phyloP scores from a whole-genome alignment of 208 protist genomes.

The Tritrichomonas foetus region DNA sequence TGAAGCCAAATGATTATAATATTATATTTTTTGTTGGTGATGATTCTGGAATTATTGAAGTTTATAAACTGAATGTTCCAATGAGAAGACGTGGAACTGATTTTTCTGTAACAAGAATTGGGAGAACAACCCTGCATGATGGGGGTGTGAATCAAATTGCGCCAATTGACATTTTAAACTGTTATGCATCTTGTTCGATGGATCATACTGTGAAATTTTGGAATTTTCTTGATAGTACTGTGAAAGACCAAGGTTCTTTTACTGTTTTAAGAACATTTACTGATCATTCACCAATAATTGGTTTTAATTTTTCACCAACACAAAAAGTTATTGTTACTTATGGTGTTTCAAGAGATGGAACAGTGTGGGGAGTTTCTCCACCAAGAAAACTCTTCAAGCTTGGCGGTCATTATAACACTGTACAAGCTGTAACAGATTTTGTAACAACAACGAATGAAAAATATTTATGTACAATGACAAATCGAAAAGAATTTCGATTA shows the following conservation, averaged over 20 bases:
- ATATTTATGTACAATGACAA: not conserved
- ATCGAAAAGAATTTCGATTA: not conserved
- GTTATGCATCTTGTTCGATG: not conserved
- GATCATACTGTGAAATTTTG: constrained; percentile 8
- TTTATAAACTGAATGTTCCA: not conserved
- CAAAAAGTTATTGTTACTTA: constrained; percentile 1
- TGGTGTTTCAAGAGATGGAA: not conserved
- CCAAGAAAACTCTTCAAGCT: not conserved
- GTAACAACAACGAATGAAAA: not conserved
- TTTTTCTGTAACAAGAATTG: not conserved
- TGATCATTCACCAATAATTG: not conserved
- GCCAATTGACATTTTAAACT: not conserved
- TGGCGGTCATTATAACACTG: not conserved
- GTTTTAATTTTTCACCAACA: not conserved
- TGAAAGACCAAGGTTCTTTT: not conserved
- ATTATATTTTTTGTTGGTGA: constrained; percentile 2
- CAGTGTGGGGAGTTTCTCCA: not conserved
- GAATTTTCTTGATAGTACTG: not conserved
- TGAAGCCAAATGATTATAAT: not conserved
- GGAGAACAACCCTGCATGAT: not conserved
- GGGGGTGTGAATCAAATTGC: not conserved
- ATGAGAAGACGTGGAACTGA: not conserved
- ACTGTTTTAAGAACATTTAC: not conserved
- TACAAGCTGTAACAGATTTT: not conserved
- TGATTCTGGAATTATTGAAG: not conserved